Percentiles rank a stretch among this genome's conserved stretches.
Conservation (phyloP, 805 yeast species). For the Monosporozyma aerobia region DNA sequence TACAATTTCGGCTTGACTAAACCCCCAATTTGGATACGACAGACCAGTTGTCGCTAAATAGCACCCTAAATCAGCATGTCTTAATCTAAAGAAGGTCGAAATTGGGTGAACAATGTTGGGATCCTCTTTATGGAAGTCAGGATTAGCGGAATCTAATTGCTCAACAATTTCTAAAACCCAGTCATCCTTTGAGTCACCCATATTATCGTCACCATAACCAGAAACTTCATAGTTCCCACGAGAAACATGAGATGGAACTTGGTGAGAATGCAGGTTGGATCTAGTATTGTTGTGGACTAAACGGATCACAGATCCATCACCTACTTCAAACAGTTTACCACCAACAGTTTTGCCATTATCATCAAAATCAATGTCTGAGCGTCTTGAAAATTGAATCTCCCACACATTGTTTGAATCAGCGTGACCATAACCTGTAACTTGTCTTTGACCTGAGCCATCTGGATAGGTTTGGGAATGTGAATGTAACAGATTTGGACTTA, state of each 20-base stretch:
- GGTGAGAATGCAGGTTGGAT: slow-evolving; percentile 65
- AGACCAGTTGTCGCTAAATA: slow-evolving; percentile 79
- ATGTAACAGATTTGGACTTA: slow-evolving; percentile 65
- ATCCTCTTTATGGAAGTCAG: slow-evolving; percentile 37
- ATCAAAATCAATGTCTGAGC: slow-evolving; percentile 31
- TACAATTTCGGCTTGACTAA: slow-evolving; percentile 91
- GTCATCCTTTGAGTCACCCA: slow-evolving; percentile 68
- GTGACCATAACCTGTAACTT: slow-evolving; percentile 69
- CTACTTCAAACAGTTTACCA: slow-evolving; percentile 26
- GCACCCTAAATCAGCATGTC: slow-evolving; percentile 61
- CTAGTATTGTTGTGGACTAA: slow-evolving; percentile 53
- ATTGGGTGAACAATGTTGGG: slow-evolving; percentile 58
- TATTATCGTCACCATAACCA: slow-evolving; percentile 55
- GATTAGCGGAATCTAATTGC: slow-evolving; percentile 36
- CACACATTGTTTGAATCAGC: slow-evolving; percentile 69
- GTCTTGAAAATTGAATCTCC: slow-evolving; percentile 41
- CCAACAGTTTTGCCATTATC: slow-evolving; percentile 16
- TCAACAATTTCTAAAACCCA: slow-evolving; percentile 67
- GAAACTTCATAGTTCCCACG: slow-evolving; percentile 53
- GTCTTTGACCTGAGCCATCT: slow-evolving; percentile 70
- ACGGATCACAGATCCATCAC: slow-evolving; percentile 55
- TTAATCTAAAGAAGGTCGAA: slow-evolving; percentile 73
- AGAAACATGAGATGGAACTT: slow-evolving; percentile 52
- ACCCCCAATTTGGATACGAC: slow-evolving; percentile 92
- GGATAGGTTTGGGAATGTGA: slow-evolving; percentile 69